Evolutionary conservation across 1,139 yeast species (phyloP), one percentile per base, ranked within the genome.

Genomic region (Geotrichum histeridarum): DNA sequence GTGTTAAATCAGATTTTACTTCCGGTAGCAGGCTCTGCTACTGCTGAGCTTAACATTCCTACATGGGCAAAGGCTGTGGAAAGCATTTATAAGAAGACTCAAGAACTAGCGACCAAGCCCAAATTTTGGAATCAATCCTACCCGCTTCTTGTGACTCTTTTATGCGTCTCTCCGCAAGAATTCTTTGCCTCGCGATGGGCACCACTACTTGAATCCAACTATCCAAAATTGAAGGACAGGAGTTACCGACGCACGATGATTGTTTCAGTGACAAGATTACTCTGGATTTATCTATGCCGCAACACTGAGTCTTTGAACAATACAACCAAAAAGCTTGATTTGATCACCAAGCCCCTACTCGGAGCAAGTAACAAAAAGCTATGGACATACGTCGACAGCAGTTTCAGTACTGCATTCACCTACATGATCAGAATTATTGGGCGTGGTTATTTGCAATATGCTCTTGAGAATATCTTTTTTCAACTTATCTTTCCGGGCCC

Each of bases 41-140:
- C 97, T 0, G 99, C 97, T 0, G 99, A 94, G 67, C 90, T 90
- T 0, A 93, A 94, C 64, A 95, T 90, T 68, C 99, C 99, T 2
- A 82, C 86, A 0, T 94, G 99, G 99, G 84, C 85, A 0, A 86
- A 83, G 51, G 94, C 96, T 0, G 79, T 89, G 54, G 80, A 79
- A 36, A 70, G 74, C 17, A 79, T 90, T 1, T 85, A 79, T 66
- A 70, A 77, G 12, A 78, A 78, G 56, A 81, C 85, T 1, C 68
- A 76, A 35, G 70, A 67, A 11, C 69, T 73, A 49, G 63, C 78
- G 43, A 73, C 65, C 4, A 64, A 76, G 42, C 74, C 73, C n/a
- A 82, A 81, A 62, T 79, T 79, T 54, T 90, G 97, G 96, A 79
- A 82, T 5, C 78, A 82, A 44, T 82, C 91, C 0, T 79, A 87